phyloP scores from a whole-genome alignment of 2,329 filamentous ascomycete species.

The Shiraia sp. region DNA sequence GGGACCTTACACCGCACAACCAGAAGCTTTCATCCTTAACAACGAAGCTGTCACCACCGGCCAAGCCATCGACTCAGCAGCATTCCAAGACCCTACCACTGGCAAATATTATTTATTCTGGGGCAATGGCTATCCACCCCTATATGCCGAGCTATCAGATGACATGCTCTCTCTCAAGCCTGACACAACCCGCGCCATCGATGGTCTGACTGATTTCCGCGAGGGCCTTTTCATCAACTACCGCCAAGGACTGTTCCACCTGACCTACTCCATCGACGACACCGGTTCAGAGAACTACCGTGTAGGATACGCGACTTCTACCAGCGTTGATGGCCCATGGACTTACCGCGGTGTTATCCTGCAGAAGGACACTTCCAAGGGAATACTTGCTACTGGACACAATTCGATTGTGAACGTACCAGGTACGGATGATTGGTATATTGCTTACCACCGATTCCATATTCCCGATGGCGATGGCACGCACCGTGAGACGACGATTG shows the following conservation, averaged over 20 bases:
- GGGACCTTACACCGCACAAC: constrained; percentile 30
- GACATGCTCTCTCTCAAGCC: constrained; percentile 27
- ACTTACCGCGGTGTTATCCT: constrained; percentile 28
- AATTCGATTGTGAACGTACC: constrained; percentile 33
- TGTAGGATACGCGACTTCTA: constrained; percentile 30
- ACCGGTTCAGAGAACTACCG: constrained; percentile 32
- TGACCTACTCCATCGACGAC: constrained; percentile 36
- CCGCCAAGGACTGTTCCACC: constrained; percentile 26
- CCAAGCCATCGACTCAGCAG: constrained; percentile 32
- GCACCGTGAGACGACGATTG: constrained; percentile 28
- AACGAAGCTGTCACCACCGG: constrained; percentile 23
- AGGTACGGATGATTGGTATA: constrained; percentile 34
- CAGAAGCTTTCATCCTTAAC: constrained; percentile 32
- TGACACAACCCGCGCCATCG: constrained; percentile 14
- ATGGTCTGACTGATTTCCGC: constrained; percentile 26
- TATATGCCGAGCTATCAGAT: constrained; percentile 27
- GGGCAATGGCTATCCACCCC: constrained; percentile 23
- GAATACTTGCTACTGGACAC: constrained; percentile 31
- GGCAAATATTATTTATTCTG: constrained; percentile 35
- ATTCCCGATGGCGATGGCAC: constrained; percentile 31
- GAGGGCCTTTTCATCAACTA: constrained; percentile 33
- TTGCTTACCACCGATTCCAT: constrained; percentile 33
- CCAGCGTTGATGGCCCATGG: constrained; percentile 27
- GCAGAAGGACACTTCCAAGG: constrained; percentile 24
- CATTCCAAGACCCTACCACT: constrained; percentile 27